These are phyloP conservation scores for Pisolithus microcarpus DNA, from an alignment of 768 basidiomycete species.

Conservation along the genomic window DNA sequence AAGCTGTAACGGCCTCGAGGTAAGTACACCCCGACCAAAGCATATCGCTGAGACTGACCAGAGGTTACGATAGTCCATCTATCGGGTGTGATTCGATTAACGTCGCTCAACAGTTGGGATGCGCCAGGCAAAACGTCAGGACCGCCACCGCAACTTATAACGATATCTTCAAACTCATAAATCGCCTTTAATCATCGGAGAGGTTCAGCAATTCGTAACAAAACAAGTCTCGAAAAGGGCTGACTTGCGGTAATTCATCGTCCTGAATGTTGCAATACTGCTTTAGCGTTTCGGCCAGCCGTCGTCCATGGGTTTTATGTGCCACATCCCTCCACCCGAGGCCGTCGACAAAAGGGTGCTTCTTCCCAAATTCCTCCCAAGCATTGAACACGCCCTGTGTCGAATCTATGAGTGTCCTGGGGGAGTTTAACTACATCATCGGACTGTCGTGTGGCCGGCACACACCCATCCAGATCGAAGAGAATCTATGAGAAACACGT, in stretches of 20 bases:
- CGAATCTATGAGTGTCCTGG: constrained; percentile 71
- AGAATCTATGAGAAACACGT: constrained; percentile 39
- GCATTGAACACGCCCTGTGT: constrained; percentile 76
- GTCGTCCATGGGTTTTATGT: constrained; percentile 66
- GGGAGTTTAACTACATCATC: constrained; percentile 2
- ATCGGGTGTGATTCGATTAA: constrained; percentile 18
- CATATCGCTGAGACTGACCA: constrained; percentile 26
- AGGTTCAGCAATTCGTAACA: neutral
- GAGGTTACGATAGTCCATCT: constrained; percentile 84
- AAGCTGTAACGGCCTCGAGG: constrained; percentile 42
- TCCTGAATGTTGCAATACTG: constrained; percentile 61
- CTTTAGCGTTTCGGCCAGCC: constrained; percentile 67
- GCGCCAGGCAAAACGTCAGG: constrained; percentile 66
- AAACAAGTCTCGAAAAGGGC: constrained; percentile 9
- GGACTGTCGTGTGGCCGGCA: neutral
- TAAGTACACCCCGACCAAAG: neutral
- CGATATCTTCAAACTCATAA: constrained; percentile 70
- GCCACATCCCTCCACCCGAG: constrained; percentile 31
- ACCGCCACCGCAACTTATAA: constrained; percentile 41
- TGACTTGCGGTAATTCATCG: constrained; percentile 48
- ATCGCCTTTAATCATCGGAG: constrained; percentile 47
- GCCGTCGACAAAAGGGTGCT: constrained; percentile 47
- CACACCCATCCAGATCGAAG: constrained; percentile 67
- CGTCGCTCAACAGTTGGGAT: constrained; percentile 46
- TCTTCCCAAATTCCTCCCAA: constrained; percentile 60